Conservation (phyloP, 2,329 filamentous ascomycete species). For the Colletotrichum kahawae region DNA sequence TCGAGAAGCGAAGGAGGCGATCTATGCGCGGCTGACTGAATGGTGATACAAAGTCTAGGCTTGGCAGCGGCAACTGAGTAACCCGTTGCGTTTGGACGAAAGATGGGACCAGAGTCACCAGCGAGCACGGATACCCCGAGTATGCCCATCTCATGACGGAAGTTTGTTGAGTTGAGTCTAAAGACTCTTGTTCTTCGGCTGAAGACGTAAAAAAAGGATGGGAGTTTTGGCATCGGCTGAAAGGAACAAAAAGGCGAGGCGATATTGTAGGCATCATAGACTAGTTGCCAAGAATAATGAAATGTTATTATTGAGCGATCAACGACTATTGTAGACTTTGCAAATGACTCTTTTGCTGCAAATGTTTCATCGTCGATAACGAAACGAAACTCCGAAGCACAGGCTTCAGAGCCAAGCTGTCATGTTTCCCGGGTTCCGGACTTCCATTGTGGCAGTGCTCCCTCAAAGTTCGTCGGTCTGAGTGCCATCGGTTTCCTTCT, state of each 20-base stretch:
- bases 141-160: background rate
- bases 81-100: constrained; percentile 8
- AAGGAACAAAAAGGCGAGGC: background rate
- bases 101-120: background rate
- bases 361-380: background rate
- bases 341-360: background rate
- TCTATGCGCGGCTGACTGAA: constrained; percentile 12
- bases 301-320: background rate
- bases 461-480: constrained; percentile 10
- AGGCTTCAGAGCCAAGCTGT: background rate
- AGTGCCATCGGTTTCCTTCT: background rate
- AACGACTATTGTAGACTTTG: background rate
- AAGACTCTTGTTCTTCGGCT: background rate
- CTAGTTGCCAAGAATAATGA: background rate
- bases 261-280: background rate
- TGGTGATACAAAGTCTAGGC: background rate
- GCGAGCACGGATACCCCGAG: background rate
- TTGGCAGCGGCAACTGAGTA: constrained; percentile 8
- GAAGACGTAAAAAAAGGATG: background rate
- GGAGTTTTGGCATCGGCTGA: background rate
- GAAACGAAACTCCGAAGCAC: background rate
- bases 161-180: background rate
- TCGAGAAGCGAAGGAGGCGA: background rate
- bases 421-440: background rate
- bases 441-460: background rate